Evolutionary conservation across 257 asterid genomes (phyloP), one percentile per base, ranked within the genome.

Genomic region (Plectranthus barbatus): DNA sequence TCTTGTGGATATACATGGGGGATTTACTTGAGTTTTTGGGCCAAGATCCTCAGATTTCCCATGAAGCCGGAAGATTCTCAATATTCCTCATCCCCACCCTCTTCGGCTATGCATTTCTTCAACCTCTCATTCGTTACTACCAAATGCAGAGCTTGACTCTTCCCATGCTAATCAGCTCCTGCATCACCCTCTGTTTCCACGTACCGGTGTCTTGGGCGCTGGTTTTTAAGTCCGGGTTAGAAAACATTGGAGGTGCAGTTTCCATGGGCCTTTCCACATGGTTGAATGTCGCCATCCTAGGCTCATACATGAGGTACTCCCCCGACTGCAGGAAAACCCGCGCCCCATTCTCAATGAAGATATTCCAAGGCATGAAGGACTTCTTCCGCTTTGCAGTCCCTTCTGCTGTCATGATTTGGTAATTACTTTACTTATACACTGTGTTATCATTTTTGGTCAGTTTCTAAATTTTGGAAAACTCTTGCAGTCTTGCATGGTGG

Each of bases 401-500:
- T 64, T 84, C 90, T 18, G 85, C 93, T 53, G 65, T 82, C 47
- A 87, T 87, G 95, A 62, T 86, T 12, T 86, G 95, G 95, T 86
- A 77, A 54, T 48, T 14, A 40, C 39, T 15, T 26, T 5, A n/a
- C n/a, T n/a, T n/a, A n/a, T 26, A 26, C 2, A 26, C 31, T 5
- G 5, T 31, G 20, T 18, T 14, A 8, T 9, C 40, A 48, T 18
- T 1, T 23, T 11, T 10, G 11, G 24, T 51, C 17, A 44, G 21
- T 34, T 11, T 68, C 10, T 40, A 10, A 17, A 12, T 18, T 21
- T 69, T 71, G 62, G 29, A n/a, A 13, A 49, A 33, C 5, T 31
- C 8, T 20, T 67, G 73, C 48, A 91, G 98, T 45, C 86, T 88
- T 1, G 91, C 86, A 44, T 86, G 92, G 95, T 91, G 95, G 98